Evolutionary conservation across 2,329 filamentous ascomycete genomes (phyloP).

Genomic region (Hymenoscyphus salicellus): DNA sequence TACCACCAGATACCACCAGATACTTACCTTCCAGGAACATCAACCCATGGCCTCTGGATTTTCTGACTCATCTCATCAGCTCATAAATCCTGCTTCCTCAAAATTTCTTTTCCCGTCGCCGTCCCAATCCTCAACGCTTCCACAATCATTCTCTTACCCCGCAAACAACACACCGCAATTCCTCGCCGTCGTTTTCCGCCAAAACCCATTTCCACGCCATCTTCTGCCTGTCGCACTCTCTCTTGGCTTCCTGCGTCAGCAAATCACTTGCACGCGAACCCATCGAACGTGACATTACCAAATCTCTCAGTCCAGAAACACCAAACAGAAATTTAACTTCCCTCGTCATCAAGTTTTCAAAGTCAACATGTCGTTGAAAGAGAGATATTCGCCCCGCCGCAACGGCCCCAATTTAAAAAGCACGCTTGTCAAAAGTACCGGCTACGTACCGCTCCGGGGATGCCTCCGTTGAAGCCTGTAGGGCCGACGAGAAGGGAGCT

Average conservation of each 20-base stretch:
- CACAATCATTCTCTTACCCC: neutral
- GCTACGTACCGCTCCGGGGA: neutral
- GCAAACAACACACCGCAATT: neutral
- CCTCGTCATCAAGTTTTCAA: neutral
- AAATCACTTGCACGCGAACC: neutral
- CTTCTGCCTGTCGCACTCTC: neutral
- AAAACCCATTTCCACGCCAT: neutral
- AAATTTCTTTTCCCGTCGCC: neutral
- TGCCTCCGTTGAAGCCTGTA: too few species aligned
- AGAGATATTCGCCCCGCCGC: neutral
- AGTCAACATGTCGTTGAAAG: conserved; percentile 1
- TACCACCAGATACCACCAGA: neutral
- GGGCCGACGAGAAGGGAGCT: too few species aligned
- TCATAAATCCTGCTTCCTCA: neutral
- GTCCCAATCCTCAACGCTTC: neutral
- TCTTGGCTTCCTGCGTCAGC: neutral
- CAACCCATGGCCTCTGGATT: neutral
- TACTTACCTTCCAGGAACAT: too few species aligned
- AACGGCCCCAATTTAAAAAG: neutral
- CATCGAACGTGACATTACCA: neutral
- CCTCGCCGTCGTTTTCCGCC: neutral
- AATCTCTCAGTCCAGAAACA: neutral
- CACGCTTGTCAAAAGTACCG: neutral
- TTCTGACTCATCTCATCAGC: neutral
- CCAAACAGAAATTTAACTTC: neutral